Conservation (phyloP, 176 grass and related monocot genomes). For the Rhynchospora tenuis region DNA sequence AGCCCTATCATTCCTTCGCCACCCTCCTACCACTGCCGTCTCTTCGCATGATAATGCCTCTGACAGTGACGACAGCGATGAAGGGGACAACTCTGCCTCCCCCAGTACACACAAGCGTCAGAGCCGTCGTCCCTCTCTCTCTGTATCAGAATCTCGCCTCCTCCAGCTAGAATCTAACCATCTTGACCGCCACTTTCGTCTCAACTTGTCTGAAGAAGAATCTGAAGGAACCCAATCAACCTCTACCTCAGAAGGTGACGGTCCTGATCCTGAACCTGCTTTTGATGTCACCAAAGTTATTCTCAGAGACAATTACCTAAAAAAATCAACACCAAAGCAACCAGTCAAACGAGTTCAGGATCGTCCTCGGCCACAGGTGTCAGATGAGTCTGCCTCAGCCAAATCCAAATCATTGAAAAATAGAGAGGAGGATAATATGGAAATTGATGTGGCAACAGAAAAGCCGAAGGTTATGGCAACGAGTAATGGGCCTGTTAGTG, state of each 20-base stretch:
- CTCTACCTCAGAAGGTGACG: constrained; percentile 27
- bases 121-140: background rate
- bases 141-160: background rate
- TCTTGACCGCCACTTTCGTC: constrained; percentile 18
- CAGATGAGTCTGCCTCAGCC: background rate
- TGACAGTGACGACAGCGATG: background rate
- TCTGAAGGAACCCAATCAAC: constrained; percentile 38
- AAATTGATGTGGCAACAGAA: constrained; percentile 48
- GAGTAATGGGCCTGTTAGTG: constrained; percentile 26
- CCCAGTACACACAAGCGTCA: constrained; percentile 14
- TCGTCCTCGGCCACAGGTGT: background rate
- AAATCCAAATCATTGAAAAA: constrained; percentile 19
- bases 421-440: constrained; percentile 35
- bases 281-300: constrained; percentile 58
- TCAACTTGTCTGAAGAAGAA: constrained; percentile 19
- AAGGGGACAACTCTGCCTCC: background rate
- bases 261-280: constrained; percentile 20
- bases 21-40: background rate
- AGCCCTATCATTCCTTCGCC: constrained; percentile 6
- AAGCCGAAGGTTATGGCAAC: constrained; percentile 39
- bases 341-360: background rate
- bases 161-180: constrained; percentile 16
- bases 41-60: background rate
- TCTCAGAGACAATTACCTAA: constrained; percentile 45
- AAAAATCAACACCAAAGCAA: constrained; percentile 26